These are phyloP conservation scores for Kentomonas sorsogonicus DNA, from an alignment of 208 protist species.

Conservation along the genomic window DNA sequence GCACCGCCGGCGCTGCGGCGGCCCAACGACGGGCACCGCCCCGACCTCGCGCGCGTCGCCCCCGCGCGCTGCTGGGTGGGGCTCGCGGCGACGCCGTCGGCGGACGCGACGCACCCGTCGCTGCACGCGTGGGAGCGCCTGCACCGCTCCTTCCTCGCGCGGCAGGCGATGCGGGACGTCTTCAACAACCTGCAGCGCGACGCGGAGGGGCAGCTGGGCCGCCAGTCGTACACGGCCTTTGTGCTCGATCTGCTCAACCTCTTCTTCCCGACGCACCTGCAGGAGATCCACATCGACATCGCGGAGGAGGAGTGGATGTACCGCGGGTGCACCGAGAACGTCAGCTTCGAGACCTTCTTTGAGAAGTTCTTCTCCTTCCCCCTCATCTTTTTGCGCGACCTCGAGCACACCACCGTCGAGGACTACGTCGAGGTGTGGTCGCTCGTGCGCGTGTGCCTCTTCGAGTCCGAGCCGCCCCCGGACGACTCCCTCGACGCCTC, in stretches of 20 bases:
- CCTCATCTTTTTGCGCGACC: conserved; percentile 71
- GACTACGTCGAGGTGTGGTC: conserved; percentile 76
- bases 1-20: conserved; percentile 22
- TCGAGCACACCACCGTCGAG: conserved; percentile 40
- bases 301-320: conserved; percentile 86
- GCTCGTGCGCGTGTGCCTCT: conserved; percentile 65
- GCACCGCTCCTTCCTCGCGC: conserved; percentile 24
- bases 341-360: conserved; percentile 70
- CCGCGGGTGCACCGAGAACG: conserved; percentile 67
- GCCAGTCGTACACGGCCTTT: conserved; percentile 21
- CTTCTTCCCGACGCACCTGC: conserved; percentile 70
- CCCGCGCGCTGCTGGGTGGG: conserved; percentile 57
- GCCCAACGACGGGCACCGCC: conserved; percentile 14
- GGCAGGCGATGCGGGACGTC: conserved; percentile 63
- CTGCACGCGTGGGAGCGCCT: conserved; percentile 36
- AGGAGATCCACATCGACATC: conserved; percentile 43
- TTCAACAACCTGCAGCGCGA: conserved; percentile 58
- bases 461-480: conserved; percentile 17
- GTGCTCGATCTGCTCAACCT: conserved; percentile 68
- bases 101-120: conserved; percentile 14
- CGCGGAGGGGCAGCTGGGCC: conserved; percentile 20
- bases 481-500: not conserved
- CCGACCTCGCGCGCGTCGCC: conserved; percentile 25
- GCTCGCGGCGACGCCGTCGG: conserved; percentile 33
- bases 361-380: conserved; percentile 79